Evolutionary conservation across 31 red algal genomes (phyloP).

Genomic region (Bonnemaisonia californica): DNA sequence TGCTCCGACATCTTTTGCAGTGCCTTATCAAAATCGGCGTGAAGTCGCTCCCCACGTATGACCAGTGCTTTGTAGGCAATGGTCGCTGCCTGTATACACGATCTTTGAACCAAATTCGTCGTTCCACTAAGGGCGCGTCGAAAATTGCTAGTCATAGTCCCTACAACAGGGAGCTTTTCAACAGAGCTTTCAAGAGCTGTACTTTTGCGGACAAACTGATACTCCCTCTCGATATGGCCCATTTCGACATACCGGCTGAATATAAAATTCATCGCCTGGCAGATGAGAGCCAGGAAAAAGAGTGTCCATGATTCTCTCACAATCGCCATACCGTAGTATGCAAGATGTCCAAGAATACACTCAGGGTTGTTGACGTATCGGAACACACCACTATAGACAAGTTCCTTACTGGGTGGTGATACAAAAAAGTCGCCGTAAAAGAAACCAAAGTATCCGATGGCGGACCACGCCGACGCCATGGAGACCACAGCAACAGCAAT

Average conservation of each 20-base stretch:
- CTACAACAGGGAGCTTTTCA: conserved; percentile 27
- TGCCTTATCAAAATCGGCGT: background rate
- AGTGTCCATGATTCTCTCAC: conserved; percentile 58
- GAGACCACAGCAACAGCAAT: conserved; percentile 49
- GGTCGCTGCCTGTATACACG: background rate
- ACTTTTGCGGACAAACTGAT: conserved; percentile 39
- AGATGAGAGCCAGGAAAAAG: conserved; percentile 71
- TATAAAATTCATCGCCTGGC: conserved; percentile 62
- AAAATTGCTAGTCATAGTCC: background rate
- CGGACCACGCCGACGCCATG: conserved; percentile 51
- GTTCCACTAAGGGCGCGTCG: background rate
- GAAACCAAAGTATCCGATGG: conserved; percentile 78
- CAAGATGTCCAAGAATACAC: conserved; percentile 72
- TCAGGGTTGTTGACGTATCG: conserved; percentile 90
- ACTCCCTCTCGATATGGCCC: conserved; percentile 73
- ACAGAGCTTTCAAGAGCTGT: conserved; percentile 72
- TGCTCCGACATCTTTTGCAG: background rate
- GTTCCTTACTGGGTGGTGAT: conserved; percentile 16
- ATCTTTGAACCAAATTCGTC: background rate
- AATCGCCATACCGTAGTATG: conserved; percentile 80
- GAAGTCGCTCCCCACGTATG: background rate
- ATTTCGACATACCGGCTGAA: conserved; percentile 75
- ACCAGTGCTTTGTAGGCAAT: background rate
- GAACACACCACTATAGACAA: conserved; percentile 77
- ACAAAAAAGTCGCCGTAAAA: conserved; percentile 98